Base-by-base conservation (phyloP, 2,329 filamentous ascomycete genomes). In the Juglanconis juglandina region DNA sequence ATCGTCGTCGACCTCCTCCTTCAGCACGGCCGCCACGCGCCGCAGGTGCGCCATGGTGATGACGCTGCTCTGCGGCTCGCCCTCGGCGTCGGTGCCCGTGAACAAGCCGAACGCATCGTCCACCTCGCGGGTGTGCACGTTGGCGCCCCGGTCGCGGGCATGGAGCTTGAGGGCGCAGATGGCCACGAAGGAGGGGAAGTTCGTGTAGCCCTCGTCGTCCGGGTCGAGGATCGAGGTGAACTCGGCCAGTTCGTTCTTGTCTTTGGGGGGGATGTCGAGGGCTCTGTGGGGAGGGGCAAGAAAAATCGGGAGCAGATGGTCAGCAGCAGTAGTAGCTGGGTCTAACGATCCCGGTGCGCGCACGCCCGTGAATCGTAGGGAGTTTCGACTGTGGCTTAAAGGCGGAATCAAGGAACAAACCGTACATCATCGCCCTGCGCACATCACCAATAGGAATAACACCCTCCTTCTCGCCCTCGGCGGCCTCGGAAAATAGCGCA, bases 121-220 rank as follows among this genome's bases (percentile, higher is more conserved):
- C 1, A 97, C 85, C 75, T 96, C 92, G 56, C 74, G 71, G 24
- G 80, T 80, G 67, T 84, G 84, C 55, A 81, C 55, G 35, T 49
- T 32, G 49, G 81, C 79, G 44, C 73, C 78, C 68, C 81, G 76
- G 56, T 80, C 77, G 57, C 81, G 79, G 49, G 81, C 80, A 71
- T 91, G 89, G 64, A 96, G 79, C 72, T 96, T 94, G 58, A 97
- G 83, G 13, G 94, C 94, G 70, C 91, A 92, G 68, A 97, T 89
- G 60, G 91, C 89, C 37, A 98, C 81, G 74, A 98, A 98, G 55
- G 88, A 86, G 61, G 87, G 82, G 75, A 93, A 98, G 6, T 85
- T 81, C 11, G 94, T 87, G 74, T 86, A 89, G 47, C 93, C 94
- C 59, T 89, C 87, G 17, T 83, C 79, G 37, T 93, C 89, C 0